Percentiles rank a stretch among this genome's conserved stretches.
phyloP scores from a whole-genome alignment of 2,329 filamentous ascomycete species.

The Tolypocladium nubicola region DNA sequence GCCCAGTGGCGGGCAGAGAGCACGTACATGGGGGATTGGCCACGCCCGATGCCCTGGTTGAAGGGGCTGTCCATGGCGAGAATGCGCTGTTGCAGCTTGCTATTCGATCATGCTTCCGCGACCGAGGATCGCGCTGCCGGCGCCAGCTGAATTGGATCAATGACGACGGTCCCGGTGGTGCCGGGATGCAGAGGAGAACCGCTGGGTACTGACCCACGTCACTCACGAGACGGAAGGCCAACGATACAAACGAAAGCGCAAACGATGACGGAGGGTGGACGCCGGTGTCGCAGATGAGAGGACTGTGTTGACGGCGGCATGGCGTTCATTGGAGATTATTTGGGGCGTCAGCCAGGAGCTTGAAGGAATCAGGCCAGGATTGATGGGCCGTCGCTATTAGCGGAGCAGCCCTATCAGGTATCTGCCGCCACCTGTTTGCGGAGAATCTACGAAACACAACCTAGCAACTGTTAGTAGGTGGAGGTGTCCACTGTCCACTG shows the following conservation, averaged over 20 bases:
- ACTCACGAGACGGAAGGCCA: not conserved
- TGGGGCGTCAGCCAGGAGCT: not conserved
- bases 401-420: not conserved
- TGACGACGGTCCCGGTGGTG: not conserved
- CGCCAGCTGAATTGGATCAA: not conserved
- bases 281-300: not conserved
- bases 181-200: not conserved
- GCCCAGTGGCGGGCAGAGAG: not conserved
- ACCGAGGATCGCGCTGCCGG: not conserved
- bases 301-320: not conserved
- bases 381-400: not conserved
- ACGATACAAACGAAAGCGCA: not conserved
- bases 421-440: not conserved
- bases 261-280: not conserved
- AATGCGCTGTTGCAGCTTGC: not conserved
- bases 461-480: not conserved
- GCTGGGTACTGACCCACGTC: not conserved
- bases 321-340: not conserved
- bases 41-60: slow-evolving; percentile 16
- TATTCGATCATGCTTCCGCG: slow-evolving; percentile 3
- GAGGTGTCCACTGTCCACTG: not conserved
- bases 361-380: not conserved
- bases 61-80: slow-evolving; percentile 18
- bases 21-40: slow-evolving; percentile 16
- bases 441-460: not conserved